These are phyloP conservation scores for Bombardia bombarda DNA, from an alignment of 495 filamentous ascomycete species.

Conservation along the genomic window DNA sequence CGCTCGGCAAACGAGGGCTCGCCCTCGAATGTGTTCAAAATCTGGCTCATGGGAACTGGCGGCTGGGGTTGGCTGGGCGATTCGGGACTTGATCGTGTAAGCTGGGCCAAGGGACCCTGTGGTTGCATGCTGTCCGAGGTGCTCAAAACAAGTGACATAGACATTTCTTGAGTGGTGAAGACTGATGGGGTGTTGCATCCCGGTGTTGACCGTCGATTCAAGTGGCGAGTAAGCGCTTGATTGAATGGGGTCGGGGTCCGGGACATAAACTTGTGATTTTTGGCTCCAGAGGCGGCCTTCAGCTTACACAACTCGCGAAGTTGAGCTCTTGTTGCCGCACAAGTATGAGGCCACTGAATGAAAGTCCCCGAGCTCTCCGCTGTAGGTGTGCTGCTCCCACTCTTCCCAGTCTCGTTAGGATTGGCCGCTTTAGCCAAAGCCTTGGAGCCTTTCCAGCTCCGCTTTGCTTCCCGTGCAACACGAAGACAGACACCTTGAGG, in stretches of 20 bases:
- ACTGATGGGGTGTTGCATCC: slow-evolving; percentile 24
- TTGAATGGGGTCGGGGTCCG: slow-evolving; percentile 66
- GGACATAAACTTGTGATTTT: slow-evolving; percentile 48
- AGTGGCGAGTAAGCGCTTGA: slow-evolving; percentile 42
- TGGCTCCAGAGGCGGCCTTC: slow-evolving; percentile 64
- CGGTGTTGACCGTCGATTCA: slow-evolving; percentile 32
- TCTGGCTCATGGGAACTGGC: slow-evolving; percentile 1
- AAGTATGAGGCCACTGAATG: slow-evolving; percentile 72
- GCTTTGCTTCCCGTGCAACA: slow-evolving; percentile 76
- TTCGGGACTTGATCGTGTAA: slow-evolving; percentile 32
- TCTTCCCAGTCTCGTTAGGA: slow-evolving; percentile 29
- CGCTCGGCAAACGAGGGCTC: slow-evolving; percentile 23
- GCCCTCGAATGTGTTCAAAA: slow-evolving; percentile 12
- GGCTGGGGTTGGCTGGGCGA: slow-evolving; percentile 7
- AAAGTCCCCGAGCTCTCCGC: slow-evolving; percentile 33
- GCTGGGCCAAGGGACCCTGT: slow-evolving; percentile 58
- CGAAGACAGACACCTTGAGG: slow-evolving; percentile 84
- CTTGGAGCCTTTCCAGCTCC: slow-evolving; percentile 68
- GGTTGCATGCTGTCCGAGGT: slow-evolving; percentile 73
- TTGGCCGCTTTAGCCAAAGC: slow-evolving; percentile 21
- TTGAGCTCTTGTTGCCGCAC: slow-evolving; percentile 68
- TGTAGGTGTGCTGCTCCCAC: slow-evolving; percentile 62
- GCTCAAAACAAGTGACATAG: slow-evolving; percentile 73
- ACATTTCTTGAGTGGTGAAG: slow-evolving; percentile 69
- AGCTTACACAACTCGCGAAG: slow-evolving; percentile 76